These are phyloP conservation scores for Hypericum perforatum DNA, from an alignment of 345 rosid genomes.

Conservation along the genomic window DNA sequence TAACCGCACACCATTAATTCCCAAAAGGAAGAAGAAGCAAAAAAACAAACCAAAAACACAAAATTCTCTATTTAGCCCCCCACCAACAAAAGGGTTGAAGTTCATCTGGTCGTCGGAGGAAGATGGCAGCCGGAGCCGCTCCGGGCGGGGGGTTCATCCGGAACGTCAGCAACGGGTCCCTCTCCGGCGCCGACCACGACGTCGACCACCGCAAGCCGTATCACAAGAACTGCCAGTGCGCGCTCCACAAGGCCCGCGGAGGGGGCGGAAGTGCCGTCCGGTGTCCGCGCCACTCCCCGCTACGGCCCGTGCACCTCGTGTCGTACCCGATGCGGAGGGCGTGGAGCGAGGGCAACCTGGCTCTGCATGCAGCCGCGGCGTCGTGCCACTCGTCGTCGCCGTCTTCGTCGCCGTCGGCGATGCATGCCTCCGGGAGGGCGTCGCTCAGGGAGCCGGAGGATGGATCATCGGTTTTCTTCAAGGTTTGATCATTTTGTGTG, in stretches of 20 bases:
- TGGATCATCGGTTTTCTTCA: too few relatives aligned
- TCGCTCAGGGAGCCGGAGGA: too few relatives aligned
- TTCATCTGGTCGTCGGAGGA: not conserved
- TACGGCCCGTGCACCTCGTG: constrained; percentile 13
- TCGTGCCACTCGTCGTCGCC: constrained; percentile 29
- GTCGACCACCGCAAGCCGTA: constrained; percentile 50
- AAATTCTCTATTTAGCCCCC: too few relatives aligned
- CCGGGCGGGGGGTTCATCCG: constrained; percentile 44
- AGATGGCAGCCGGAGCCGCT: constrained; percentile 38
- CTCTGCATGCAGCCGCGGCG: constrained; percentile 12
- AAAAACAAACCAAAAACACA: too few relatives aligned
- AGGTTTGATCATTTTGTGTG: too few relatives aligned
- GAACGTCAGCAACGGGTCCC: constrained; percentile 43
- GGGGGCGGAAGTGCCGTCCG: constrained; percentile 5
- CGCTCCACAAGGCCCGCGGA: constrained; percentile 34
- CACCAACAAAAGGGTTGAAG: not conserved
- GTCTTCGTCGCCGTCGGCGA: constrained; percentile 29
- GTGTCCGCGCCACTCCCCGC: constrained; percentile 14
- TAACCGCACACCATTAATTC: too few relatives aligned
- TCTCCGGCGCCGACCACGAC: constrained; percentile 33
- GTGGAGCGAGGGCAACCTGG: constrained; percentile 59
- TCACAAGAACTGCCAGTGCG: constrained; percentile 55
- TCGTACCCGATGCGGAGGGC: constrained; percentile 48
- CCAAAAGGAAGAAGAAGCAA: not conserved
- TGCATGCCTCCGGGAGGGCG: not conserved